A percentile compares a stretch with the other conserved stretches of the same genome.
Conservation (phyloP, 371 early-diverging fungal species). For the Saksenaea oblongispora region DNA sequence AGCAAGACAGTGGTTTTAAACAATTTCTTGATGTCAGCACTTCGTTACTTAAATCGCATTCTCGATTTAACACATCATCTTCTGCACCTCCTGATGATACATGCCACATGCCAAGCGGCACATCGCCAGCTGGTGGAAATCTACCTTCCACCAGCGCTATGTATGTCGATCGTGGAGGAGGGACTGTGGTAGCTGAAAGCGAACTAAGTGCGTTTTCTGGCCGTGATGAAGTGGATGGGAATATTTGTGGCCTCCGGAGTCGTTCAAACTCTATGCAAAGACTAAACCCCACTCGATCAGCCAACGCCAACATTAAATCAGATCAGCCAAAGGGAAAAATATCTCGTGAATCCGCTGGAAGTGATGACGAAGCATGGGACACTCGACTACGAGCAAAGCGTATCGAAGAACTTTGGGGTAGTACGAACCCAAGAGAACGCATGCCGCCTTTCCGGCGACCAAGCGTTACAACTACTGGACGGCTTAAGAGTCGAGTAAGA, state of each 20-base stretch:
- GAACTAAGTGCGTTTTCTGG: conserved; percentile 64
- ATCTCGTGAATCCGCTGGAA: conserved; percentile 21
- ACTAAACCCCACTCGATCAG: not conserved
- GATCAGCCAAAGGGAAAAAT: not conserved
- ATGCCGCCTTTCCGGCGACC: conserved; percentile 20
- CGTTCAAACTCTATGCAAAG: conserved; percentile 10
- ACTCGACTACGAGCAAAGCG: conserved; percentile 33
- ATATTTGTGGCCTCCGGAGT: conserved; percentile 17
- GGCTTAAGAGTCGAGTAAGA: conserved; percentile 3
- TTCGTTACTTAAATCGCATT: conserved; percentile 33
- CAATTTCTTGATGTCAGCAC: conserved; percentile 44
- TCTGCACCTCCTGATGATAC: conserved; percentile 35
- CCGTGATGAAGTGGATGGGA: conserved; percentile 46
- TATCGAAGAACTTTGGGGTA: conserved; percentile 42
- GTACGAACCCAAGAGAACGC: conserved; percentile 8
- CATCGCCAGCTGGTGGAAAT: conserved; percentile 7
- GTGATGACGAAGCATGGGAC: conserved; percentile 50
- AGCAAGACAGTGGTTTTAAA: conserved; percentile 26
- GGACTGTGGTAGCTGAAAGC: conserved; percentile 37
- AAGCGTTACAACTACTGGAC: conserved; percentile 13
- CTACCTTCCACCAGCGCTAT: conserved; percentile 8
- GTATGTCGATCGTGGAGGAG: conserved; percentile 40
- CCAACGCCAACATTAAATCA: not conserved
- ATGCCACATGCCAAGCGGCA: not conserved
- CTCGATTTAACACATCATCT: conserved; percentile 41